Base-by-base conservation (phyloP, 352 stramenopile genomes). In the Phytophthora fragariaefolia region DNA sequence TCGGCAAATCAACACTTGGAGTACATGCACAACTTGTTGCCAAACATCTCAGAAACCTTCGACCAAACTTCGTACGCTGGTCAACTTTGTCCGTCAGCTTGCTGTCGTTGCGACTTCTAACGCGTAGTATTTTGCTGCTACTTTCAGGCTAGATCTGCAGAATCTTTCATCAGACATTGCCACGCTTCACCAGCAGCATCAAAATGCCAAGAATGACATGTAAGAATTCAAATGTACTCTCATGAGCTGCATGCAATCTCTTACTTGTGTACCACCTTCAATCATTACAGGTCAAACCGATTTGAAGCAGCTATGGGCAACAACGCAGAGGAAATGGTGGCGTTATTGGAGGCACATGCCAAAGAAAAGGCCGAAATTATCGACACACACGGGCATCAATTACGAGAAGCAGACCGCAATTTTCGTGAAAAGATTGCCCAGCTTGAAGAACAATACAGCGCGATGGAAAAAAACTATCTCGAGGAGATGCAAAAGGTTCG, bases 1-100 rank as follows among this genome's bases (percentile, higher is more conserved):
- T 82, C 80, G 3, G 82, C 84, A 23, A 68, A 46, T 15, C 76
- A 88, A 42, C 82, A 92, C 47, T 17, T 90, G 17, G 82, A 91
- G 0, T 32, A 62, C 15, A 66, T 92, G 10, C 73, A 88, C n/a
- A 68, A 56, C 26, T 78, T 87, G 4, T 49, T 92, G 5, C 83
- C 83, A 1, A 63, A 43, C 17, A 61, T 89, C 30, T 49, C 59
- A 1, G 70, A 63, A 6, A 60, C 61, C 4, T 76, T 71, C 36
- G 58, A 83, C 15, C 32, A 88, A 46, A 84, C 78, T 6, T 59
- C 62, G 76, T 85, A 71, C 51, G 74, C 73, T 7, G 17, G 8
- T 27, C 13, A 18, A 4, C 17, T 15, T n/a, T 52, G 22, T n/a
- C 15, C 51, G 12, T 12, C 32, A 3, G 7, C 8, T 69, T 49